Base-by-base conservation (phyloP, 2,329 filamentous ascomycete genomes). In the Hypocrella siamensis region DNA sequence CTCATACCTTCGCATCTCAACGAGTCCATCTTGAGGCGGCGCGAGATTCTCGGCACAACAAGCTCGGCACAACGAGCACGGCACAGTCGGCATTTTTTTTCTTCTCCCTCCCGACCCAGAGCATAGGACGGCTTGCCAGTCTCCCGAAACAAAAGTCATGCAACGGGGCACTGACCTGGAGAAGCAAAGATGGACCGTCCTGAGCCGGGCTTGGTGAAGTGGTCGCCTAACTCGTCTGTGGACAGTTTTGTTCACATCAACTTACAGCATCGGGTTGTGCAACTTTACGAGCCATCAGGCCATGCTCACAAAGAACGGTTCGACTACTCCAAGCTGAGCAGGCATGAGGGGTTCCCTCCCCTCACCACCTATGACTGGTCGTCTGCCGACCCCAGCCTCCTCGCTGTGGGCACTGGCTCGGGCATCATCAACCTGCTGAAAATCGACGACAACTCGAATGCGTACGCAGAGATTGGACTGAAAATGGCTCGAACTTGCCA, bases 401-500 rank as follows among this genome's bases (percentile, higher is more conserved):
- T 90, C 26, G 80, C 79, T 16, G 69, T 90, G 18, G 83, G 83
- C 26, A 80, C 79, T 9, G 68, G 74, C 11, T 75, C 74, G 25
- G 83, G 83, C 30, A 72, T 84, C 34, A 79, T 85, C 39, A 78
- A 79, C 39, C 58, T 92, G 15, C 56, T 90, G 34, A 69, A 75
- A 38, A 67, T 90, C 30, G 75, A 84, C 45, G 74, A 81, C 42
- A 69, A 72, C 40, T 76, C 66, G 32, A 83, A 70, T 45, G 69
- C 65, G 21, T 70, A 70, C 40, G 48, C 72, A 30, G 72, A 79
- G 31, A 71, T 85, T 37, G 70, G 71, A 15, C 67, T 85, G 29
- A 83, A 81, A 49, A 73, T 84, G 49, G 71, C 79, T 33, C 70
- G 83, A 28, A 78, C 78, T 27, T 88, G 80, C 44, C 83, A 88